These are phyloP conservation scores for Sugiyamaella lignohabitans DNA, from an alignment of 805 yeast genomes.

Conservation along the genomic window DNA sequence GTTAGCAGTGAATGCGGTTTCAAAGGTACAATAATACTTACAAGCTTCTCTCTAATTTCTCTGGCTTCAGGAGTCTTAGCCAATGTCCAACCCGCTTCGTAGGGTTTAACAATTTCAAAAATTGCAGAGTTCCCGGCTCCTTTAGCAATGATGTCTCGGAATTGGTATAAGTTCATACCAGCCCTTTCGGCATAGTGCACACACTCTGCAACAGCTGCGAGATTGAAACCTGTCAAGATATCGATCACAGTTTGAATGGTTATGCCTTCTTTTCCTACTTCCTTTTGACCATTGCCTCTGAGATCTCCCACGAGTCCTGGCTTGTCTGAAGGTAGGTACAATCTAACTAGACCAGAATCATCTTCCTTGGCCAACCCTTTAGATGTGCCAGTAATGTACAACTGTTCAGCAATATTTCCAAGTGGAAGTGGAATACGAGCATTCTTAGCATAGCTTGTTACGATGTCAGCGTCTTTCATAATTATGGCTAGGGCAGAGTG, in stretches of 20 bases:
- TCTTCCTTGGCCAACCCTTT: slow-evolving; percentile 6
- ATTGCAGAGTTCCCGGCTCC: slow-evolving; percentile 9
- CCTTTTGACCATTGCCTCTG: background rate
- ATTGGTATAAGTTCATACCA: slow-evolving; percentile 6
- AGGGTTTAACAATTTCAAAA: background rate
- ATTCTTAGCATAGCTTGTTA: slow-evolving; percentile 8
- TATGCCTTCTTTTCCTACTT: slow-evolving; percentile 2
- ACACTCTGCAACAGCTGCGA: slow-evolving; percentile 10
- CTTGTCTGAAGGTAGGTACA: slow-evolving; percentile 3
- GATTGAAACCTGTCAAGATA: slow-evolving; percentile 3
- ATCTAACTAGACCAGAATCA: slow-evolving; percentile 9
- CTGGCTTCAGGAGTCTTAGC: background rate
- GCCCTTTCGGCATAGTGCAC: slow-evolving; percentile 4
- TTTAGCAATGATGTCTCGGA: slow-evolving; percentile 7
- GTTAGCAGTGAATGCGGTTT: background rate
- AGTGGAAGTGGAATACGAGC: slow-evolving; percentile 5
- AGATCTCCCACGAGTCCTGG: slow-evolving; percentile 5
- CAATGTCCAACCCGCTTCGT: background rate
- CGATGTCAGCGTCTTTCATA: slow-evolving; percentile 11
- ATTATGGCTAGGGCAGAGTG: slow-evolving; percentile 10
- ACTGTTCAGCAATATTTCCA: slow-evolving; percentile 8
- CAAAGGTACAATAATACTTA: background rate
- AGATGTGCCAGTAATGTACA: slow-evolving; percentile 3
- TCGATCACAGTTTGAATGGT: slow-evolving; percentile 5
- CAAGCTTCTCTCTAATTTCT: background rate